Base-by-base conservation (phyloP, 176 grass and related monocot species). In the Cymbopogon citratus region DNA sequence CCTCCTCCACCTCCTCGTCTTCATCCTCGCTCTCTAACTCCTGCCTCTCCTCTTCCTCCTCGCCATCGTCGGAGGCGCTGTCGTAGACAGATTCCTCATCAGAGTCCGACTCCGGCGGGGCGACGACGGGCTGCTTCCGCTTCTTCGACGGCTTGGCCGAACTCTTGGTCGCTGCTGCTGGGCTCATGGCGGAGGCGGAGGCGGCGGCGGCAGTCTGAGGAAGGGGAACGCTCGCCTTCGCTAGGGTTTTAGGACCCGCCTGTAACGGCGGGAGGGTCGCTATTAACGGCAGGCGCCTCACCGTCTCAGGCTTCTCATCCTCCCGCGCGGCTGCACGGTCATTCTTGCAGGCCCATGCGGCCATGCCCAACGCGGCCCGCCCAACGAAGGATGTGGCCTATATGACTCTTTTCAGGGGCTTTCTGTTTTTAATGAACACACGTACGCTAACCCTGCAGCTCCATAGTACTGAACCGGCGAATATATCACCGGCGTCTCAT, bases 91-190 rank as follows among this genome's bases (percentile, higher is more conserved):
- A 31, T 6, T 89, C 71, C 87, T 7, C 16, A 13, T 89, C 87
- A 12, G 87, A 85, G 25, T 85, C 82, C 52, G 72, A 65, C 19
- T 85, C 87, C 21, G 56, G 72, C 43, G 78, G n/a, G 5, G 71
- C 52, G 15, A 24, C 39, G 33, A 85, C 77, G 19, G 82, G 69
- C 4, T 64, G 82, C 36, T 85, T 85, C 52, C 82, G 82, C 71
- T 85, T 87, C 79, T 87, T 87, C 41, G 80, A 73, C 13, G 66
- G 51, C 69, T 59, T 82, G 46, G 67, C 16, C 15, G 78, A 73
- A 2, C 64, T 79, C 75, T 77, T 78, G 69, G 44, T 60, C 74
- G 66, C 78, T 0, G 33, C 46, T 15, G 51, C 31, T 3, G 54
- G 41, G 21, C 21, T 15, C 31, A 60, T 71, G 84, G 84, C 31